Base-by-base conservation (phyloP, 306 rosid genomes). In the Oxytropis ochrocephala region DNA sequence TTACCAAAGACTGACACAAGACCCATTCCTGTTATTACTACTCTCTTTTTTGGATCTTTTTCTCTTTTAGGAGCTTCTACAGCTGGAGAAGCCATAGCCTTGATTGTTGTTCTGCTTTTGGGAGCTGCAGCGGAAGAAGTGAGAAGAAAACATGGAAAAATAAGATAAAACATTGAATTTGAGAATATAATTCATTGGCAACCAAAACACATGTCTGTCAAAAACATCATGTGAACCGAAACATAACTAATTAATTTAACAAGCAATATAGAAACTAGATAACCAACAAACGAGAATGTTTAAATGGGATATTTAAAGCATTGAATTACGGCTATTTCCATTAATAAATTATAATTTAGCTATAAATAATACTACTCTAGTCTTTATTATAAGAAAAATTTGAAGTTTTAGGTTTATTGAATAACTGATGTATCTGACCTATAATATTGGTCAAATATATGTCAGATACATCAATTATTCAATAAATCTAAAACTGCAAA, bases 21-120 rank as follows among this genome's bases (percentile, higher is more conserved):
- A 6, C 92, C 89, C 86, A 70, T 83, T 47, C 92, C 86, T 2
- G 86, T 87, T 75, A 87, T 82, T 12, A 87, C 87, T 16, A 75
- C 64, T n/a, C 84, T 44, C 67, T 84, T 84, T 62, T 79, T 82
- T 4, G 87, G 87, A 74, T 84, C 87, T 6, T 16, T 59, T 54
- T 86, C 87, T 43, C 85, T 74, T 41, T 77, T 79, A 24, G 89
- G 85, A 58, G 87, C 78, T 17, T 75, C 73, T 71, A 70, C 76
- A 24, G 74, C 57, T 67, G 80, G 75, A n/a, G 81, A 73, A 27
- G 72, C 73, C 60, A 43, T 49, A 67, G 80, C 87, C 82, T 82
- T 81, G 11, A 38, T 38, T 38, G 78, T 73, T 77, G 32, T 60
- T 54, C 77, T 77, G 72, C 79, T 67, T 82, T 75, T 75, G 13